These are phyloP conservation scores for Aspergillus fumigatus DNA, from an alignment of 2,329 filamentous ascomycete genomes.

Conservation along the genomic window DNA sequence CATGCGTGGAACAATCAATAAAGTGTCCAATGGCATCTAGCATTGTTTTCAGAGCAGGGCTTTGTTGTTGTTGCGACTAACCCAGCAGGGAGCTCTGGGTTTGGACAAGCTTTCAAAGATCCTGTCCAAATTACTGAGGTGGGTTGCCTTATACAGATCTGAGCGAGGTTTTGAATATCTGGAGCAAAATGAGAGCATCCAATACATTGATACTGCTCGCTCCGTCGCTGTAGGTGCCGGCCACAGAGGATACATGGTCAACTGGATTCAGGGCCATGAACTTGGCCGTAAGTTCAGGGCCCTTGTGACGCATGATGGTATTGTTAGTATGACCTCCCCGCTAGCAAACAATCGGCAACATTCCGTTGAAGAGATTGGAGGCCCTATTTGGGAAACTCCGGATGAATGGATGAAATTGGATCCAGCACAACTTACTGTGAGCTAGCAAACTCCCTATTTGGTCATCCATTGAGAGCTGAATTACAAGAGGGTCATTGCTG, in stretches of 20 bases:
- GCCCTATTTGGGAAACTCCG: too few species aligned
- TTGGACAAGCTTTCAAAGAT: background rate
- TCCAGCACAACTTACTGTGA: background rate
- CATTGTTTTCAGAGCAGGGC: background rate
- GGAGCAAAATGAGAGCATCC: background rate
- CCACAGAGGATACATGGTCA: slow-evolving; percentile 1
- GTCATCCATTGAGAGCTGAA: background rate
- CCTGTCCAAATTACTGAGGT: background rate
- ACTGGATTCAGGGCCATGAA: slow-evolving; percentile 1
- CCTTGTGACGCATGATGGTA: background rate
- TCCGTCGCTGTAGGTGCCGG: background rate
- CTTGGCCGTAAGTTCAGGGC: background rate
- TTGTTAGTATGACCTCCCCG: background rate
- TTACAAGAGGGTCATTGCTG: background rate
- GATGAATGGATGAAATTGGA: slow-evolving; percentile 1
- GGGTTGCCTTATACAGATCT: background rate
- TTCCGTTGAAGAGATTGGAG: background rate
- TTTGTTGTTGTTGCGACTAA: slow-evolving; percentile 2
- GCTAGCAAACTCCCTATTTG: slow-evolving; percentile 1
- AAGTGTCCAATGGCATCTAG: background rate
- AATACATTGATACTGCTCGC: slow-evolving; percentile 1
- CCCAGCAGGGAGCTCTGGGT: background rate
- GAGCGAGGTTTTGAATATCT: background rate
- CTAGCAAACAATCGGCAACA: background rate
- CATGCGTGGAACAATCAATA: background rate